Conservation (phyloP, 257 asterid genomes). For the Solanum virginianum region DNA sequence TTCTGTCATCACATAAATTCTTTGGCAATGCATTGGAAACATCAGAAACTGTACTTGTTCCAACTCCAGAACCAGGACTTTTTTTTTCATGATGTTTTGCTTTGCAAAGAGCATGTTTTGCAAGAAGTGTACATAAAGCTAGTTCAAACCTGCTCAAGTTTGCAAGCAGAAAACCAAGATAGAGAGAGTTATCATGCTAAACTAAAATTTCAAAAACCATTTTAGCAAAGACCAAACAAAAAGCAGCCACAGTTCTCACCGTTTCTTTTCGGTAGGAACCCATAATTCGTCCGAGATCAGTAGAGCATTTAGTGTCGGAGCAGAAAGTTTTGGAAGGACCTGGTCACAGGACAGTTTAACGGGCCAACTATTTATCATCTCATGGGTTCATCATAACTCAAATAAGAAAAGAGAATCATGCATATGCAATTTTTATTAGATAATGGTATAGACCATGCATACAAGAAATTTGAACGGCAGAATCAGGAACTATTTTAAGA, state of each 20-base stretch:
- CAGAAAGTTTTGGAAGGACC: conserved; percentile 96
- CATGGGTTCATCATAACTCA: not conserved
- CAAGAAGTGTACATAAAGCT: conserved; percentile 60
- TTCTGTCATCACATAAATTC: conserved; percentile 26
- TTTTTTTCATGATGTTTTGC: conserved; percentile 41
- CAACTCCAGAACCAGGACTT: conserved; percentile 31
- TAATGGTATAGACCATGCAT: not conserved
- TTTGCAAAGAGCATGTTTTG: conserved; percentile 43
- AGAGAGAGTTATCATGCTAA: not conserved
- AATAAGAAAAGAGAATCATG: not conserved
- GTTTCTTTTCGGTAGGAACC: conserved; percentile 92
- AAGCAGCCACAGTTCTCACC: conserved; percentile 38
- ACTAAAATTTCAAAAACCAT: not conserved
- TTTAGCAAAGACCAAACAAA: conserved; percentile 1
- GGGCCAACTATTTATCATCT: not conserved
- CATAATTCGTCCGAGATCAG: conserved; percentile 88
- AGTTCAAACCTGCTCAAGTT: conserved; percentile 59
- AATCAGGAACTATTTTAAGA: not conserved
- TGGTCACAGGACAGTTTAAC: conserved; percentile 11
- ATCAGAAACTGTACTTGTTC: conserved; percentile 20
- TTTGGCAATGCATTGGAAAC: conserved; percentile 30
- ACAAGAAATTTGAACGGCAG: not conserved
- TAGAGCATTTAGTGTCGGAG: conserved; percentile 81
- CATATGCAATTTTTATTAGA: not conserved
- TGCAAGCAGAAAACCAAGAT: not conserved